A percentile compares a stretch with the other conserved stretches of the same genome.
These are phyloP conservation scores for Fistulina hepatica DNA, from an alignment of 1,284 basidiomycete genomes.

Conservation along the genomic window DNA sequence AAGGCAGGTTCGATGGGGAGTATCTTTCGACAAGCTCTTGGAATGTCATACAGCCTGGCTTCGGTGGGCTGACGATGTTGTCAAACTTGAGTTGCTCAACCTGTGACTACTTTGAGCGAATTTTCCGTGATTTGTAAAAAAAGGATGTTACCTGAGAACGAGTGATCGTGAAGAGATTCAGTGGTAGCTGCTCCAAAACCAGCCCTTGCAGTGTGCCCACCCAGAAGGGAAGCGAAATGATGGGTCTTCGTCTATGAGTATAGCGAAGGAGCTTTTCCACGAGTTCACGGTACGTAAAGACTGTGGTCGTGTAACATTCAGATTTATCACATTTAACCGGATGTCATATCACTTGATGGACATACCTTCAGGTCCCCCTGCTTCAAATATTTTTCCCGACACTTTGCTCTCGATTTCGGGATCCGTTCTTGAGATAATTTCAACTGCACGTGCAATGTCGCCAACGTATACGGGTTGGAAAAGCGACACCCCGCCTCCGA, in stretches of 20 bases:
- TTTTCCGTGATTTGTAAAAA: background rate
- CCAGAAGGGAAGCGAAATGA: conserved; percentile 50
- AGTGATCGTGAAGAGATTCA: conserved; percentile 57
- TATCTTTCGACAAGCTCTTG: conserved; percentile 31
- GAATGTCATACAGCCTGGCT: conserved; percentile 30
- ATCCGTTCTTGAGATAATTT: conserved; percentile 42
- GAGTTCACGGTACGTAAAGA: conserved; percentile 53
- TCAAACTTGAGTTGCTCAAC: conserved; percentile 49
- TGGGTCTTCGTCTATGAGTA: conserved; percentile 38
- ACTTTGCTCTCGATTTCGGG: conserved; percentile 28
- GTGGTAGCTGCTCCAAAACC: conserved; percentile 49
- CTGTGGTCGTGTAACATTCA: conserved; percentile 24
- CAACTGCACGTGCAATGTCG: conserved; percentile 50
- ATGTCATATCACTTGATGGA: conserved; percentile 7
- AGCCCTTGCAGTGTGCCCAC: conserved; percentile 51
- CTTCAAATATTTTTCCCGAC: conserved; percentile 52
- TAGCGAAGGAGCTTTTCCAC: conserved; percentile 52
- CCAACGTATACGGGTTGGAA: conserved; percentile 66
- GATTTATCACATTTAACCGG: background rate
- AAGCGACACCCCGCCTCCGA: conserved; percentile 50
- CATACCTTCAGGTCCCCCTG: conserved; percentile 56
- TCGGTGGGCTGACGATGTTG: conserved; percentile 38
- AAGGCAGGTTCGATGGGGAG: conserved; percentile 21
- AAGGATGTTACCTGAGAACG: conserved; percentile 40
- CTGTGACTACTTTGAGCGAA: conserved; percentile 21